These are phyloP conservation scores for Zygoascus meyerae DNA, from an alignment of 1,139 yeast genomes.

Conservation along the genomic window DNA sequence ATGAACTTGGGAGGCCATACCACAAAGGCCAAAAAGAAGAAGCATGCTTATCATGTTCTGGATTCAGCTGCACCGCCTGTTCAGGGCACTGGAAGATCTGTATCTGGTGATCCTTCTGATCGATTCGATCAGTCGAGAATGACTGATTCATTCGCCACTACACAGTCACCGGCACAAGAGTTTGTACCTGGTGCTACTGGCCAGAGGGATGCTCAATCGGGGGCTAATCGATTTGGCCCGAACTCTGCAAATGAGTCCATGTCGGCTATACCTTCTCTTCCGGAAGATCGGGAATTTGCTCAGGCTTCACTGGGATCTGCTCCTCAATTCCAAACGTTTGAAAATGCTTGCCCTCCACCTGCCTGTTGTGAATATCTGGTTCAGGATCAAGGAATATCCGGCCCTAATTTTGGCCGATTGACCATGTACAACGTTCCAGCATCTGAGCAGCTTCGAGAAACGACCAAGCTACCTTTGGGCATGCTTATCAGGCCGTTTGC, in stretches of 20 bases:
- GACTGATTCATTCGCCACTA: not conserved
- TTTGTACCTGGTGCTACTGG: not conserved
- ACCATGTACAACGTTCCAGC: slow-evolving; percentile 83
- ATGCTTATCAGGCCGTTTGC: slow-evolving; percentile 84
- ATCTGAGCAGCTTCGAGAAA: slow-evolving; percentile 60
- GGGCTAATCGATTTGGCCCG: not conserved
- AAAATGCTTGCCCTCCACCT: slow-evolving; percentile 73
- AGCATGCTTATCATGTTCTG: slow-evolving; percentile 14
- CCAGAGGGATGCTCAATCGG: not conserved
- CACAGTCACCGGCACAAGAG: not conserved
- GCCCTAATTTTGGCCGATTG: slow-evolving; percentile 72
- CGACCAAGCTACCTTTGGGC: slow-evolving; percentile 77
- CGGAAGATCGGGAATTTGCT: slow-evolving; percentile 49
- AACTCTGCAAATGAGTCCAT: slow-evolving; percentile 6
- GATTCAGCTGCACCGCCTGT: slow-evolving; percentile 1
- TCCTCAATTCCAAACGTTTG: slow-evolving; percentile 59
- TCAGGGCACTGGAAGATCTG: not conserved
- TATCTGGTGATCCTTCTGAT: not conserved
- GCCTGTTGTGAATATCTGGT: slow-evolving; percentile 68
- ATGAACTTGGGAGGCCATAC: slow-evolving; percentile 1
- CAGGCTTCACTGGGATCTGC: slow-evolving; percentile 43
- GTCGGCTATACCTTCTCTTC: slow-evolving; percentile 43
- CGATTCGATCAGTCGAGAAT: not conserved
- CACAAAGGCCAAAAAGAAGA: slow-evolving; percentile 6
- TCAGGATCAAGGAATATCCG: slow-evolving; percentile 78